Percentiles rank a stretch among this genome's conserved stretches.
phyloP scores from a whole-genome alignment of 2,329 filamentous ascomycete genomes.

The Aspergillus sp. region DNA sequence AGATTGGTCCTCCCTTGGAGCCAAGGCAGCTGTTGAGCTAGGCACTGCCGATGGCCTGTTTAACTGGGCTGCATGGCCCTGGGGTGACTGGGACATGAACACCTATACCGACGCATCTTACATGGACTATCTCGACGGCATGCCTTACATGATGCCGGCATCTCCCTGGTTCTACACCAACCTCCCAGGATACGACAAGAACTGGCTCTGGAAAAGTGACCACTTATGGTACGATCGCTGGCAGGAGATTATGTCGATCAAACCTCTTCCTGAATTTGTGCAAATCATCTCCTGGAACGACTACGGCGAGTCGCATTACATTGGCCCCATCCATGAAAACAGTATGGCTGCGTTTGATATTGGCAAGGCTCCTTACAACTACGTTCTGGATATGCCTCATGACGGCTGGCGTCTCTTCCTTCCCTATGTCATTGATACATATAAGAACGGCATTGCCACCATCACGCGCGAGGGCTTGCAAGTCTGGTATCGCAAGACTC shows the following conservation, averaged over 20 bases:
- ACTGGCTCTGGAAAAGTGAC: constrained; percentile 62
- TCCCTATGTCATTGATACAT: constrained; percentile 34
- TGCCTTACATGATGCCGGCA: constrained; percentile 53
- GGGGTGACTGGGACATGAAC: constrained; percentile 34
- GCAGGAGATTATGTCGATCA: constrained; percentile 50
- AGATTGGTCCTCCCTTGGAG: constrained; percentile 42
- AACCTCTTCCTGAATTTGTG: constrained; percentile 54
- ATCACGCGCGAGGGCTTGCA: constrained; percentile 21
- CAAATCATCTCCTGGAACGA: constrained; percentile 62
- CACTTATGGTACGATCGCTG: constrained; percentile 60
- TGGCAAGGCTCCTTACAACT: constrained; percentile 39
- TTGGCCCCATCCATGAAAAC: constrained; percentile 48
- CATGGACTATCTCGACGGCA: constrained; percentile 31
- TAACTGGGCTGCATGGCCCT: constrained; percentile 46
- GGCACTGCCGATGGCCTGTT: constrained; percentile 39
- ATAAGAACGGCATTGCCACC: constrained; percentile 26
- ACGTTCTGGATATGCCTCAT: constrained; percentile 25
- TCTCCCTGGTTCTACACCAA: constrained; percentile 60
- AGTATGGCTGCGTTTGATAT: constrained; percentile 36
- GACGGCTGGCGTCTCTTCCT: constrained; percentile 30
- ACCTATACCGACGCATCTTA: constrained; percentile 39
- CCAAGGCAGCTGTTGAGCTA: constrained; percentile 23
- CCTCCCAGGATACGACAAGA: constrained; percentile 56
- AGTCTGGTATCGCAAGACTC: constrained; percentile 24
- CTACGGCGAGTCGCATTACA: constrained; percentile 61